Percentiles rank a stretch among this genome's conserved stretches.
phyloP scores from a whole-genome alignment of 2,329 filamentous ascomycete species.

The Hansfordia pulvinata region DNA sequence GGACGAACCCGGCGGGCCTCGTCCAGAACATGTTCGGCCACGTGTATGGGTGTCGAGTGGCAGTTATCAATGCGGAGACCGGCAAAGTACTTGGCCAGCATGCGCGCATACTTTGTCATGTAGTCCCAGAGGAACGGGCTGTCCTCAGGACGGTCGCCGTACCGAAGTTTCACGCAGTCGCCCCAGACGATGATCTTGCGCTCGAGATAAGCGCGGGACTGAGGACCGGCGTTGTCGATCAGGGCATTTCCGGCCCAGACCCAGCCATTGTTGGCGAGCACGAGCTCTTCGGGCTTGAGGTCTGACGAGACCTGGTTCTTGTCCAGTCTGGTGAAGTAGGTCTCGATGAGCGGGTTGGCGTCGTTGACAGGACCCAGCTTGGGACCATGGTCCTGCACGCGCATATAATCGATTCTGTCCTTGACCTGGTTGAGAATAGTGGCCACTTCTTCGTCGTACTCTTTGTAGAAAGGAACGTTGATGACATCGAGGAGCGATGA shows the following conservation, averaged over 20 bases:
- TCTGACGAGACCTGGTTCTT: slow-evolving; percentile 64
- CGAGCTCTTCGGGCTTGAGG: slow-evolving; percentile 62
- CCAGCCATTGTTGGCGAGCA: slow-evolving; percentile 93
- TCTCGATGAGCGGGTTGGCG: slow-evolving; percentile 73
- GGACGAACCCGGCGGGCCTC: slow-evolving; percentile 81
- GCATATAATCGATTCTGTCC: slow-evolving; percentile 89
- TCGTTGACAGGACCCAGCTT: slow-evolving; percentile 68
- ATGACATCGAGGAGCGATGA: slow-evolving; percentile 61
- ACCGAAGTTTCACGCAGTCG: slow-evolving; percentile 93
- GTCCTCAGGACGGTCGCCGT: slow-evolving; percentile 67
- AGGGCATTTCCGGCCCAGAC: slow-evolving; percentile 96
- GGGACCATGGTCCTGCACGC: slow-evolving; percentile 84
- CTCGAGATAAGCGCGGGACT: slow-evolving; percentile 85
- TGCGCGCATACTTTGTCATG: slow-evolving; percentile 83
- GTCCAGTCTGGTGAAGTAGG: slow-evolving; percentile 87
- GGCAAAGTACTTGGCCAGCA: slow-evolving; percentile 89
- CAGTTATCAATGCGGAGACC: slow-evolving; percentile 97
- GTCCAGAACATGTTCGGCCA: slow-evolving; percentile 90
- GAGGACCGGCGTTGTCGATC: slow-evolving; percentile 80
- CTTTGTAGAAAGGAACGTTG: slow-evolving; percentile 80
- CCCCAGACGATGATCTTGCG: slow-evolving; percentile 97
- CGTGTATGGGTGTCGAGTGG: slow-evolving; percentile 87
- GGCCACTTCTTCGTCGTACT: slow-evolving; percentile 74
- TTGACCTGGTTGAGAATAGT: slow-evolving; percentile 84
- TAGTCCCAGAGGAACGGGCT: slow-evolving; percentile 92